phyloP scores from a whole-genome alignment of 192 early-diverging fungal genomes.

The Rhizophlyctis rosea region DNA sequence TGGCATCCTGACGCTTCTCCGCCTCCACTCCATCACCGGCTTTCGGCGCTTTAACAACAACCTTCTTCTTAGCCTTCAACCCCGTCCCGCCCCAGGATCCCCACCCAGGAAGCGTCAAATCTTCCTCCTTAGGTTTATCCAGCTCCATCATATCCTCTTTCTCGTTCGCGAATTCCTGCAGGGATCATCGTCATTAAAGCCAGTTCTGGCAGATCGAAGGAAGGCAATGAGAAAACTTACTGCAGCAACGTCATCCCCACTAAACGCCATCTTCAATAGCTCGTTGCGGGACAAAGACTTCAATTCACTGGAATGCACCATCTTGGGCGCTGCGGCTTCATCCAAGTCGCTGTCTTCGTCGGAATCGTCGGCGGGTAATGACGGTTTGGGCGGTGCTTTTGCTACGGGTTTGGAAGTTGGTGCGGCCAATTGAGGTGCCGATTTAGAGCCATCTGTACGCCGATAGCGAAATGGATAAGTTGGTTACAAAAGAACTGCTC shows the following conservation, averaged over 20 bases:
- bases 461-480: too few species aligned
- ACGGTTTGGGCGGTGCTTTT: neutral
- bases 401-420: neutral
- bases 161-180: constrained; percentile 84
- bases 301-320: constrained; percentile 51
- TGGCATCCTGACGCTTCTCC: constrained; percentile 54
- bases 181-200: too few species aligned
- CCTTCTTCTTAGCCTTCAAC: constrained; percentile 59
- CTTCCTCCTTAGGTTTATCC: constrained; percentile 75
- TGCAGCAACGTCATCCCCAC: constrained; percentile 84
- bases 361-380: constrained; percentile 24
- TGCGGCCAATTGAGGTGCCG: too few species aligned
- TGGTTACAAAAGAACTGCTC: too few species aligned
- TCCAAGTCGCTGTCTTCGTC: constrained; percentile 42
- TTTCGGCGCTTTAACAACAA: constrained; percentile 51
- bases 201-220: too few species aligned
- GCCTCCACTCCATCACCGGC: constrained; percentile 36
- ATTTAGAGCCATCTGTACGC: too few species aligned
- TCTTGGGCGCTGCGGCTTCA: constrained; percentile 24
- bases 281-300: constrained; percentile 69
- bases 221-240: too few species aligned
- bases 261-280: constrained; percentile 90
- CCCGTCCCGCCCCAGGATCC: constrained; percentile 77
- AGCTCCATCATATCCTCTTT: constrained; percentile 67
- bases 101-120: constrained; percentile 92